phyloP scores from a whole-genome alignment of 352 stramenopile species.

The Hyaloperonospora brassicae region DNA sequence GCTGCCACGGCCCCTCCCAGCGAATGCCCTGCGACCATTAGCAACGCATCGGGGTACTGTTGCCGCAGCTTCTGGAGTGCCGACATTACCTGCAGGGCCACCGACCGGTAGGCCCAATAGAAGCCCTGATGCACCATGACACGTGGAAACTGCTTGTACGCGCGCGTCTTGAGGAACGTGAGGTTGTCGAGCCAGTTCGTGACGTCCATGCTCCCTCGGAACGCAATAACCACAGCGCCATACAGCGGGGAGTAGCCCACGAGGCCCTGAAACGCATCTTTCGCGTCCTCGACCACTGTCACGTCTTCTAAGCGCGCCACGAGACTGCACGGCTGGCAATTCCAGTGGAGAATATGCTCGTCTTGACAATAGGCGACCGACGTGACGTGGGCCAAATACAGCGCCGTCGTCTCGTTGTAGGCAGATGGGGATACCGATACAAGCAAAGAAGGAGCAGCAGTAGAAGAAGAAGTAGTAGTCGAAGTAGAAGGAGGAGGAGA shows the following conservation, averaged over 20 bases:
- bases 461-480: too few species aligned
- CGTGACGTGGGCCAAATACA: conserved; percentile 72
- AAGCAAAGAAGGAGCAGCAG: too few species aligned
- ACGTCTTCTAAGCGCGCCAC: conserved; percentile 42
- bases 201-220: conserved; percentile 77
- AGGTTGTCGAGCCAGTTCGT: conserved; percentile 83
- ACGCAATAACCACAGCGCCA: conserved; percentile 57
- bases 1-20: conserved; percentile 61
- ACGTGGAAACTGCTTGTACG: conserved; percentile 50
- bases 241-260: conserved; percentile 57
- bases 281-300: conserved; percentile 54
- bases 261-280: conserved; percentile 72
- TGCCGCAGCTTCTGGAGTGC: conserved; percentile 27
- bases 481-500: too few species aligned
- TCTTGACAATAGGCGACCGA: conserved; percentile 70
- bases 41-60: conserved; percentile 32
- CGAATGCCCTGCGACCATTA: conserved; percentile 71
- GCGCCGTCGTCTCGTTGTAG: conserved; percentile 61
- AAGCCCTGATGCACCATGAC: conserved; percentile 72
- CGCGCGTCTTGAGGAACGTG: conserved; percentile 67
- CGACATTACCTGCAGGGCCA: conserved; percentile 41
- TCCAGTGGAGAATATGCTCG: conserved; percentile 63
- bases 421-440: background rate
- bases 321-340: conserved; percentile 58
- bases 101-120: conserved; percentile 70